Percentiles rank a stretch among this genome's conserved stretches.
Conservation (phyloP, 768 basidiomycete species). For the Lactarius hatsudake region DNA sequence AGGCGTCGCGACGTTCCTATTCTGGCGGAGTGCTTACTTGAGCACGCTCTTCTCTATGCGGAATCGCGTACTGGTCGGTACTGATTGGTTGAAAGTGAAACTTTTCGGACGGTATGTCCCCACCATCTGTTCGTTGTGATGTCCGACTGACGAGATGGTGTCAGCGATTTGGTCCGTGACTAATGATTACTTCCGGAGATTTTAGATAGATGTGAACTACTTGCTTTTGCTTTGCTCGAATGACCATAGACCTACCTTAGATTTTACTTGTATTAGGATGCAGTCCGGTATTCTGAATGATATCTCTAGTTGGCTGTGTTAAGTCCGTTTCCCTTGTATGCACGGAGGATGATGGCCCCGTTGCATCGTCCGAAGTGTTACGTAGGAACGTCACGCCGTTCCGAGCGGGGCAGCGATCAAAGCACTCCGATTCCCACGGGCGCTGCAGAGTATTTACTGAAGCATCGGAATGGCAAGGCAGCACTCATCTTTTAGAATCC, state of each 20-base stretch:
- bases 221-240: not conserved
- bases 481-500: not conserved
- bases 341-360: not conserved
- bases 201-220: not conserved
- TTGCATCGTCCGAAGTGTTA: slow-evolving; percentile 5
- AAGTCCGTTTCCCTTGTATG: not conserved
- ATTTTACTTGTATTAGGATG: not conserved
- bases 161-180: slow-evolving; percentile 25
- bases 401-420: not conserved
- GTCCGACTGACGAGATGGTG: not conserved
- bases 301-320: not conserved
- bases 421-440: slow-evolving; percentile 24
- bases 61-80: slow-evolving; percentile 86
- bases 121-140: not conserved
- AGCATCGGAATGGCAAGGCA: not conserved
- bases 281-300: not conserved
- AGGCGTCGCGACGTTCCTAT: slow-evolving; percentile 84
- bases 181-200: not conserved
- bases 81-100: slow-evolving; percentile 90
- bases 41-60: slow-evolving; percentile 94
- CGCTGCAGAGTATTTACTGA: slow-evolving; percentile 12
- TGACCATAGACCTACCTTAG: slow-evolving; percentile 17
- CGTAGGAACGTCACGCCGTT: not conserved
- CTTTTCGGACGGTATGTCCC: slow-evolving; percentile 84
- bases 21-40: slow-evolving; percentile 92